Base-by-base conservation (phyloP, 345 rosid species). In the Eucalyptus paniculata region DNA sequence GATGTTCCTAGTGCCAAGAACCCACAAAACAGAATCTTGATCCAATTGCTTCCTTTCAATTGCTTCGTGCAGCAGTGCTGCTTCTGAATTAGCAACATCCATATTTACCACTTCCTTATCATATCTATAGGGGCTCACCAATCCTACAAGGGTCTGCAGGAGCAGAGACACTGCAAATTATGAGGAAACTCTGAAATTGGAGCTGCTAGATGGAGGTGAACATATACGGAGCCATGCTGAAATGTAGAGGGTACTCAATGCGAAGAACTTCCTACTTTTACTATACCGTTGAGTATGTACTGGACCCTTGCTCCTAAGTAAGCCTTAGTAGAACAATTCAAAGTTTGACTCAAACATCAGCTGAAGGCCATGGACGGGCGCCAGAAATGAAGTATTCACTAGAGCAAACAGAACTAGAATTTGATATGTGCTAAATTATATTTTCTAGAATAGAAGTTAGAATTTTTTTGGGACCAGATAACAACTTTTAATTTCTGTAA, bases 71-170 rank as follows among this genome's bases (percentile, higher is more conserved):
- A 98, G 89, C 89, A 92, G 93, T 83, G 87, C 94, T 9, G 98
- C 98, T 89, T 96, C 99, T 26, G 91, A 88, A 16, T 91, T 92
- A 87, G 98, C 99, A 44, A 94, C 90, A 40, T 93, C 93, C 81
- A 30, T 51, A 89, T 94, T 93, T 87, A 94, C 94, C 90, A 89
- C 54, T 14, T 96, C 96, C 90, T 95, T 96, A 86, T 96, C 98
- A 87, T 93, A 95, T 91, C 99, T 94, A 94, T 91, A 96, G 26
- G 99, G 91, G 89, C 96, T 96, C 86, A 94, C 97, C 87, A 98
- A 92, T 7, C 93, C 94, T 92, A 94, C 92, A 88, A 98, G 90
- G 91, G 95, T 85, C 99, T 98, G 95, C 86, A 62, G 50, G 40
- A 42, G 49, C 42, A 51, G 56, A 86, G 56, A 49, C 51, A 86